Evolutionary conservation across 345 rosid genomes (phyloP), one percentile per base, ranked within the genome.

Genomic region (Noccaea caerulescens): DNA sequence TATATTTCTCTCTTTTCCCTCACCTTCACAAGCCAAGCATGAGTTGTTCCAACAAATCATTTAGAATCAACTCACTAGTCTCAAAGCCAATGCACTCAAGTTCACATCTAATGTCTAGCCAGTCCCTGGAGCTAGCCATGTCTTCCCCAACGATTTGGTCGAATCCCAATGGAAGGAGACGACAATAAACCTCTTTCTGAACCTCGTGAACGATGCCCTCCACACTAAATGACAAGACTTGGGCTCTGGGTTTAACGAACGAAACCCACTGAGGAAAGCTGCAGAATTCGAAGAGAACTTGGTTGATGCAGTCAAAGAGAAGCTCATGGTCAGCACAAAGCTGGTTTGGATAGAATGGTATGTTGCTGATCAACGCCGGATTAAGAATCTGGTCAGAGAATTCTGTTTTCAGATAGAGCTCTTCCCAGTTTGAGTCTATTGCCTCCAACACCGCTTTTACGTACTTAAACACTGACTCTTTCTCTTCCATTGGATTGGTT

Each of bases 301-400:
- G 97, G 11, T 86, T 86, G 63, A 85, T 82, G 77, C 87, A 81
- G 68, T 91, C 93, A 36, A 94, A 88, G 72, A 91, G 85, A 56
- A 89, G 91, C 65, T 85, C 76, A 63, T 79, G 78, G 36, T 83
- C 89, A 55, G 10, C 50, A 69, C 88, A 82, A 43, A 84, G 77
- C 77, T 79, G 76, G 77, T 71, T 83, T 16, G 87, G 80, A 50
- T 56, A 81, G 85, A 86, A 85, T 51, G 85, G 83, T 59, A 82
- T 69, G 72, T 84, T 88, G 33, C 77, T 74, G 61, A 77, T 53
- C 76, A 88, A 52, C 2, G 86, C 81, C 23, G 82, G 86, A 41
- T 84, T 82, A 3, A 94, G 87, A 79, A 89, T 83, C 79, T 82
- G 81, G 76, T 83, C 86, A 27, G 88, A 80, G 71, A 83, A 68